Base-by-base conservation (phyloP, 768 basidiomycete species). In the Suillus ampliporus region DNA sequence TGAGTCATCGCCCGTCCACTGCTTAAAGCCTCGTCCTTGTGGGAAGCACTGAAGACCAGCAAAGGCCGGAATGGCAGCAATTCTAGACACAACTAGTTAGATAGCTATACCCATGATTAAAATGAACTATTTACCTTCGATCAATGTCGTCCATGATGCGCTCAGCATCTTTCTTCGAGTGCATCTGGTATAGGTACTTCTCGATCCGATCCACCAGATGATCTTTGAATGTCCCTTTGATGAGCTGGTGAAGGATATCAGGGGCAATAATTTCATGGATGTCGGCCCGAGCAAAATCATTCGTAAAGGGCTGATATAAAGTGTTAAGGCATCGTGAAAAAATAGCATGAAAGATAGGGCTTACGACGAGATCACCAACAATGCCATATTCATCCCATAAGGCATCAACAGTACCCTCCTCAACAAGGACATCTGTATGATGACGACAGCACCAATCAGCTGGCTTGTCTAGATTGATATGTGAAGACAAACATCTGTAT, bases 201-300 rank as follows among this genome's bases (percentile, higher is more conserved):
- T n/a, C n/a, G n/a, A n/a, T n/a, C n/a, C n/a, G n/a, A n/a, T n/a
- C n/a, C n/a, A n/a, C n/a, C n/a, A n/a, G n/a, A n/a, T n/a, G n/a
- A n/a, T n/a, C n/a, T n/a, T n/a, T n/a, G n/a, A n/a, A n/a, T n/a
- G n/a, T n/a, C n/a, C n/a, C n/a, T n/a, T n/a, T n/a, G n/a, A n/a
- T n/a, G n/a, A 84, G 68, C 66, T 83, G 82, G 63, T 86, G 83
- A 13, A 84, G 76, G n/a, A 82, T 41, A 71, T 82, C 71, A 17
- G 78, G 75, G 0, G 77, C 78, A 26, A 84, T 61, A 15, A 61
- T 71, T 0, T 21, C 0, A 64, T 78, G 81, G 48, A 84, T 69
- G 38, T 69, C 35, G 31, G 44, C 34, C 10, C 41, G n/a, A 8
- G 64, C 64, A 68, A 59, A 67, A 68, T 40, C 56, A 60, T 9